These are phyloP conservation scores for Erysimum cheiri DNA, from an alignment of 441 rosid genomes.

Conservation along the genomic window DNA sequence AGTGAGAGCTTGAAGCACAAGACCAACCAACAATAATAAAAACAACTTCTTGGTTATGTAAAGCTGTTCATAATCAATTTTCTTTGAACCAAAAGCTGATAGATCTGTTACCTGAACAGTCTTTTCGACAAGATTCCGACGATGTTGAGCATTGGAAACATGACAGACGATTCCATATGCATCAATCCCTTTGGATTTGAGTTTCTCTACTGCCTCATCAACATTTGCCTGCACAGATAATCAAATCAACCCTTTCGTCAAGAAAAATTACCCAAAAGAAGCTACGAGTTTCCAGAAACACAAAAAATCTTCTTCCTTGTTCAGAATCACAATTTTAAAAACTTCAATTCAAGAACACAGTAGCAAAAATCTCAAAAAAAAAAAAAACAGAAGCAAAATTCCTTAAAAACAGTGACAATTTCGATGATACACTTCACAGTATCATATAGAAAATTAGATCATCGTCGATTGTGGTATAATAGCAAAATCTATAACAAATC, in stretches of 20 bases:
- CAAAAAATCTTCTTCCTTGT: neutral
- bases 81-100: constrained; percentile 6
- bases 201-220: constrained; percentile 76
- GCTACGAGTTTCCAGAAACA: neutral
- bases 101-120: constrained; percentile 60
- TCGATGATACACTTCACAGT: neutral
- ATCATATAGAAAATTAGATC: neutral
- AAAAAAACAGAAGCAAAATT: no score
- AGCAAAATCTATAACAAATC: neutral
- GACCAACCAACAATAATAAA: neutral
- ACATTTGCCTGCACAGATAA: constrained; percentile 66
- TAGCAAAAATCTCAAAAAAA: neutral
- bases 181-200: constrained; percentile 68
- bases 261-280: neutral
- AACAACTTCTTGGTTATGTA: neutral
- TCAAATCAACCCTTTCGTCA: neutral
- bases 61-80: neutral
- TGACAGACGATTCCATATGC: constrained; percentile 87
- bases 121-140: constrained; percentile 68
- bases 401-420: neutral
- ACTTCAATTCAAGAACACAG: neutral
- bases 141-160: constrained; percentile 79
- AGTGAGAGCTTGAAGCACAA: neutral
- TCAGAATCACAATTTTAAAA: neutral
- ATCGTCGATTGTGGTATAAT: neutral